Evolutionary conservation across 768 basidiomycete genomes (phyloP), one percentile per base, ranked within the genome.

Genomic region (Butyriboletus loyo): DNA sequence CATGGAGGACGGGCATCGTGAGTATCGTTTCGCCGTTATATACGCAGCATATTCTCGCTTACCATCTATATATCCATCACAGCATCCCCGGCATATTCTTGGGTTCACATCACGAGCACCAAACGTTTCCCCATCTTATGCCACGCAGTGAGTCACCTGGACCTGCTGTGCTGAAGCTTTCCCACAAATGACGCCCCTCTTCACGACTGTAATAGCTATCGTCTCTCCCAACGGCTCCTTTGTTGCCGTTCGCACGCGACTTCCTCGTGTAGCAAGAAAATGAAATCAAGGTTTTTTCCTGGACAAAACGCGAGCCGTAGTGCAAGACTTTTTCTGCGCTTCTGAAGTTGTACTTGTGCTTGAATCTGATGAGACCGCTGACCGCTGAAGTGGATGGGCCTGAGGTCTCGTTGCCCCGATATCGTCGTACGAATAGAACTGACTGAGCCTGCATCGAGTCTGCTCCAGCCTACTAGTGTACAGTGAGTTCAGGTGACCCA

Each of bases 1-100:
- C 39, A 5, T 14, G 0, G 21, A 64, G 48, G 50, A 53, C 54
- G 31, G 63, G 63, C 63, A 62, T 64, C n/a, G 24, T 25, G 35
- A 35, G 45, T 17, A 42, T n/a, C 30, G 35, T 11, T 46, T 38
- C 4, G 6, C 9, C 7, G 6, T 28, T 21, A 39, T 11, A 21
- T 17, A 28, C 17, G 2, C 31, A 9, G 35, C 0, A 36, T 24
- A 24, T 25, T 19, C 11, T 27, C 15, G 39, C 25, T n/a, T n/a
- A n/a, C 25, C n/a, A 10, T 39, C 40, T 15, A 11, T 10, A 25
- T 25, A 25, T 15, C 14, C 15, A 11, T n/a, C 4, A 13, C 6
- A 37, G 7, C 10, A 13, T 4, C 24, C 5, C 8, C 11, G 17
- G 22, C 37, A 27, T 27, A 27, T 27, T 27, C 27, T 8, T 34